Evolutionary conservation across 441 rosid genomes (phyloP), one percentile per base, ranked within the genome.

Genomic region (Adansonia madagascariensis): DNA sequence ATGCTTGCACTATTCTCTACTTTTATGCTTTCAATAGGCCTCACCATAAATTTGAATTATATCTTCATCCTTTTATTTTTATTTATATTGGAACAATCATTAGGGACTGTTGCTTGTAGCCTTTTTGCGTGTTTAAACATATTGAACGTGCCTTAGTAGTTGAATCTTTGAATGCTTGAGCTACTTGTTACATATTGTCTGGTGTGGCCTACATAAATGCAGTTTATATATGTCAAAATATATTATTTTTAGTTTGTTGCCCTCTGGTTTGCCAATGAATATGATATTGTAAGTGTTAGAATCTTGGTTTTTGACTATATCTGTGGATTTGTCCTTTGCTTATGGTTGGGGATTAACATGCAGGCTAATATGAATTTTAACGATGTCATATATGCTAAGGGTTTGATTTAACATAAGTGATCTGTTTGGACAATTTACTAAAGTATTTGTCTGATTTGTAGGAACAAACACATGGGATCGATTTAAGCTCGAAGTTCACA

Each of bases 381-480:
- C 5, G 8, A 68, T 22, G 11, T 22, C 15, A 6, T 22, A 17
- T 68, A 14, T 10, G 18, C 67, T 14, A 14, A 14, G 6, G 39
- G 20, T 49, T 49, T 47, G 43, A 69, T 24, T 17, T 61, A 12
- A 60, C 8, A 3, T 9, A 46, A 8, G n/a, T 17, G 20, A 50
- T 63, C 10, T 15, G 31, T 64, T 49, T 49, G 39, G 53, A 53
- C 14, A 15, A 39, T 4, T 77, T 59, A 61, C 47, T 1, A 35
- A 18, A n/a, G 22, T 75, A 72, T 60, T 62, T 52, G 27, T 60
- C 0, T 71, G 27, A 0, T 60, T 53, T 82, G 72, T 62, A 88
- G 88, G 91, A 79, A 88, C 91, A 61, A 88, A 88, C 78, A 88
- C 91, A 46, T 86, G 87, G 84, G 91, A 88, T 72, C 81, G 91